Conservation (phyloP, 139 green algal species). For the Nannochloris sp. region DNA sequence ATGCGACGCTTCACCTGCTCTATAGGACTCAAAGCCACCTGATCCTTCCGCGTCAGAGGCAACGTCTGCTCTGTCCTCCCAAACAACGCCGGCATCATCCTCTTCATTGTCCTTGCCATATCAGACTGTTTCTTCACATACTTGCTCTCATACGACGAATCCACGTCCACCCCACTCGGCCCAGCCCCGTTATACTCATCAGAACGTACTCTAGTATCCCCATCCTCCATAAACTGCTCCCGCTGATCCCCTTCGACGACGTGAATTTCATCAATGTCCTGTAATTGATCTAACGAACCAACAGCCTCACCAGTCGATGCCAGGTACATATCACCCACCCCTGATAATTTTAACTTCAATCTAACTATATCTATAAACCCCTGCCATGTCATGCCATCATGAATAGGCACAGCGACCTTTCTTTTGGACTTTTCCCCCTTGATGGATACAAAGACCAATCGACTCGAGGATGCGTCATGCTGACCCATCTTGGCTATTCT, state of each 20-base stretch:
- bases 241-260: slow-evolving; percentile 55
- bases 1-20: slow-evolving; percentile 16
- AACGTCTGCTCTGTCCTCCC: slow-evolving; percentile 20
- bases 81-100: slow-evolving; percentile 56
- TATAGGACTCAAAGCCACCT: neutral
- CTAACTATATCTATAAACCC: slow-evolving; percentile 56
- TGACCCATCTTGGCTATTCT: too few species aligned
- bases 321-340: slow-evolving; percentile 54
- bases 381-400: slow-evolving; percentile 58
- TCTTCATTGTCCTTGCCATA: slow-evolving; percentile 49
- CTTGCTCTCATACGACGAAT: slow-evolving; percentile 42
- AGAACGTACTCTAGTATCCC: neutral
- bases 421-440: slow-evolving; percentile 61
- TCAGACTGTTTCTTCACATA: slow-evolving; percentile 38
- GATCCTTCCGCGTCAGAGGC: slow-evolving; percentile 42
- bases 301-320: slow-evolving; percentile 64
- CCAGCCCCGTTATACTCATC: neutral
- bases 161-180: slow-evolving; percentile 6
- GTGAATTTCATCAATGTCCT: slow-evolving; percentile 81
- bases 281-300: slow-evolving; percentile 58
- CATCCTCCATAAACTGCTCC: neutral
- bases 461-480: slow-evolving; percentile 25
- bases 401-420: slow-evolving; percentile 74
- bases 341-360: slow-evolving; percentile 58
- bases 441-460: slow-evolving; percentile 74